Evolutionary conservation across 140 eudicot species (phyloP).

Genomic region (Erigeron philadelphicus): DNA sequence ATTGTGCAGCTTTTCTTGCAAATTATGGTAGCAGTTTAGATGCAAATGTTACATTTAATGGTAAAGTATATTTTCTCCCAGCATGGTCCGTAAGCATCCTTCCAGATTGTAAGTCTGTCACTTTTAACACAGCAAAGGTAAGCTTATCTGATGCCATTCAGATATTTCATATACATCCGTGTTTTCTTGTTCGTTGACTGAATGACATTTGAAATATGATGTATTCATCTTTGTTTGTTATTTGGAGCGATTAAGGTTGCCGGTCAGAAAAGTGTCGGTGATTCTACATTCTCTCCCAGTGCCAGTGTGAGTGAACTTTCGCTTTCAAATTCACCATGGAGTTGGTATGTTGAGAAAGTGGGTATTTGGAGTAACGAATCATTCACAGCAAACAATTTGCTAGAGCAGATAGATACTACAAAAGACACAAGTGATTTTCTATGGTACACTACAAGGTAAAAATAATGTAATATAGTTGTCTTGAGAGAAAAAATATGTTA

Average conservation of each 20-base stretch:
- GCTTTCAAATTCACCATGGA: slow-evolving; percentile 46
- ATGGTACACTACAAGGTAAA: slow-evolving; percentile 85
- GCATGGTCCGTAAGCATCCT: slow-evolving; percentile 93
- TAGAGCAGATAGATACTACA: slow-evolving; percentile 72
- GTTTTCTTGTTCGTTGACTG: slow-evolving; percentile 5
- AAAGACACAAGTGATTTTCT: slow-evolving; percentile 66
- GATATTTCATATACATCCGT: not conserved
- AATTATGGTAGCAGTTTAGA: slow-evolving; percentile 49
- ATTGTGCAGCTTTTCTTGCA: slow-evolving; percentile 80
- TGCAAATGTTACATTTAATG: slow-evolving; percentile 61
- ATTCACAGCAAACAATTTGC: slow-evolving; percentile 41
- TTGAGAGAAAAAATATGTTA: too few relatives aligned
- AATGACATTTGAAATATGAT: slow-evolving; percentile 10
- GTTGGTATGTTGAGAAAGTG: slow-evolving; percentile 67
- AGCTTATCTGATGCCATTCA: not conserved
- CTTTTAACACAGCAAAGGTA: slow-evolving; percentile 81
- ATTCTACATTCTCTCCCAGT: slow-evolving; percentile 25
- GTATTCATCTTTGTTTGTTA: not conserved
- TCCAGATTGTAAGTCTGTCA: slow-evolving; percentile 62
- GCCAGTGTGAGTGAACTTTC: slow-evolving; percentile 35
- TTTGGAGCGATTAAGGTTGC: slow-evolving; percentile 37
- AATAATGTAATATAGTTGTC: slow-evolving; percentile 12
- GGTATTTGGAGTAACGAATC: slow-evolving; percentile 52
- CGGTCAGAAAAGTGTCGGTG: slow-evolving; percentile 40
- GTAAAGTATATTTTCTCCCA: slow-evolving; percentile 59